Conservation (phyloP, 1,139 yeast species). For the Blastobotrys raffinosifermentans region DNA sequence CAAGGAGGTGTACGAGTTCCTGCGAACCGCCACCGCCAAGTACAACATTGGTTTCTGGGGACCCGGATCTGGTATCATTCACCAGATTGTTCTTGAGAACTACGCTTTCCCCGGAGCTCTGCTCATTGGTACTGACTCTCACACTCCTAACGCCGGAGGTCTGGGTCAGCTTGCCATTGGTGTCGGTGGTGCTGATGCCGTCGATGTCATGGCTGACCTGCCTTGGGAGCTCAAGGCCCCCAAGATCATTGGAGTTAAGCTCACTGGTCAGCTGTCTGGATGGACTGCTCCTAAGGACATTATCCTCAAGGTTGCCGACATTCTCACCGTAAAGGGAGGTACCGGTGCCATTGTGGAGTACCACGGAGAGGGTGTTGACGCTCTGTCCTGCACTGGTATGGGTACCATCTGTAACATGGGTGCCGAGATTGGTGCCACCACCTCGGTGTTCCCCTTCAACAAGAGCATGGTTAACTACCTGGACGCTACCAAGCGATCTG, state of each 20-base stretch:
- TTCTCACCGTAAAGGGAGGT: conserved; percentile 98
- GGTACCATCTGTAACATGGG: conserved; percentile 99
- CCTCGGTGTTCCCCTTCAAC: conserved; percentile 97
- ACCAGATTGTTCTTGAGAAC: conserved; percentile 95
- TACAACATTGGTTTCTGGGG: conserved; percentile 99
- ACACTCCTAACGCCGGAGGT: conserved; percentile 99
- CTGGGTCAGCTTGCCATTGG: conserved; percentile 98
- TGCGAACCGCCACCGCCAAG: conserved; percentile 90
- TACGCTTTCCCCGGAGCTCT: conserved; percentile 98
- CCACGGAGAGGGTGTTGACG: conserved; percentile 94
- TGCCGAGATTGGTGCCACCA: conserved; percentile 99
- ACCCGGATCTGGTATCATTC: conserved; percentile 99
- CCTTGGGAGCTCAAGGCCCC: conserved; percentile 99
- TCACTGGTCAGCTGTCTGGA: conserved; percentile 91
- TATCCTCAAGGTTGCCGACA: conserved; percentile 92
- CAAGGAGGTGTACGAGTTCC: conserved; percentile 96
- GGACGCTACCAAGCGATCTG: conserved; percentile 78
- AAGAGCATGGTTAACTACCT: conserved; percentile 84
- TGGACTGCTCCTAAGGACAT: conserved; percentile 99
- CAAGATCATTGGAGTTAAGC: conserved; percentile 92
- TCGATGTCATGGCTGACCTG: conserved; percentile 90
- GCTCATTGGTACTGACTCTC: conserved; percentile 97
- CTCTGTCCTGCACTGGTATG: conserved; percentile 99
- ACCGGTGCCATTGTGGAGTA: conserved; percentile 97
- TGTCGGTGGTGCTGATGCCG: conserved; percentile 99